These are phyloP conservation scores for Salvia splendens DNA, from an alignment of 257 asterid species.

Conservation along the genomic window DNA sequence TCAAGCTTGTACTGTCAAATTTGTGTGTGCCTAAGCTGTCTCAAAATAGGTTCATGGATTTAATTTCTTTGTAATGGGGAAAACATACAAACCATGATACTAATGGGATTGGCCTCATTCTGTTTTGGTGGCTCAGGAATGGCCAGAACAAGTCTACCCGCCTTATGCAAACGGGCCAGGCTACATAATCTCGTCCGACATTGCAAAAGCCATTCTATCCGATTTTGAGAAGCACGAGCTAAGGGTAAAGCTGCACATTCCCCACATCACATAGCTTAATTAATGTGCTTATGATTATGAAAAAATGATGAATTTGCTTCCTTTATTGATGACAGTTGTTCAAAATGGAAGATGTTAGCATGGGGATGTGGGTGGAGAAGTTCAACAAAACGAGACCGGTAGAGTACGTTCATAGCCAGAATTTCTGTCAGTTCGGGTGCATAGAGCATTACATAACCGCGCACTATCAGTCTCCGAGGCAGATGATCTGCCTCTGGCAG, in stretches of 20 bases:
- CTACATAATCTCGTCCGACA: slow-evolving; percentile 78
- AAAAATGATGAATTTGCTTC: neutral
- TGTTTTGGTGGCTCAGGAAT: slow-evolving; percentile 57
- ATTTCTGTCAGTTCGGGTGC: slow-evolving; percentile 85
- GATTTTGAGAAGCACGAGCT: slow-evolving; percentile 57
- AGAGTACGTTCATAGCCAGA: slow-evolving; percentile 71
- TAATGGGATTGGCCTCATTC: slow-evolving; percentile 9
- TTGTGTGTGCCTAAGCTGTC: neutral
- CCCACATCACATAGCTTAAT: neutral
- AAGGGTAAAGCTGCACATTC: slow-evolving; percentile 49
- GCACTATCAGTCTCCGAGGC: slow-evolving; percentile 88
- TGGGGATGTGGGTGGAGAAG: slow-evolving; percentile 89
- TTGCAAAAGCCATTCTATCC: slow-evolving; percentile 63
- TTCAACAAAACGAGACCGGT: slow-evolving; percentile 54
- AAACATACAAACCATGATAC: neutral
- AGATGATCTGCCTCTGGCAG: slow-evolving; percentile 83
- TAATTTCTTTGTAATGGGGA: neutral
- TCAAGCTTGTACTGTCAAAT: neutral
- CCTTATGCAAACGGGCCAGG: slow-evolving; percentile 97
- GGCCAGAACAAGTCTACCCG: slow-evolving; percentile 91
- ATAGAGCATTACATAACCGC: slow-evolving; percentile 68
- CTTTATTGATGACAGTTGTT: slow-evolving; percentile 58
- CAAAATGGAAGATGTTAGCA: slow-evolving; percentile 95
- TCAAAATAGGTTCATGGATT: neutral
- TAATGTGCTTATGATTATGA: neutral